Evolutionary conservation across 2,329 filamentous ascomycete genomes (phyloP).

Genomic region (Fusarium sp.): DNA sequence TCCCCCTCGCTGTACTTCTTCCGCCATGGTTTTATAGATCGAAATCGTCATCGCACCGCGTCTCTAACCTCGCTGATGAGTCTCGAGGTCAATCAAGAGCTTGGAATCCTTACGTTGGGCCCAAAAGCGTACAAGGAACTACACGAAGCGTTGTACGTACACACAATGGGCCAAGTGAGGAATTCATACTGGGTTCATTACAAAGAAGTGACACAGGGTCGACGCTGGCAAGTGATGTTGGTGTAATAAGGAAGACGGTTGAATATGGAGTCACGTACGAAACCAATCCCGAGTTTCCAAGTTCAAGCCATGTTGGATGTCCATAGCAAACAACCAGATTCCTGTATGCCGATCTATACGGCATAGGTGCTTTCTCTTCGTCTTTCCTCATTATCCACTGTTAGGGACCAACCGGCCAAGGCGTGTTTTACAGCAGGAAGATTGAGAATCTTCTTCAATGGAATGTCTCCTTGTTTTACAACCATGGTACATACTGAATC

Average conservation of each 20-base stretch:
- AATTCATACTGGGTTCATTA: constrained; percentile 52
- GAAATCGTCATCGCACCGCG: constrained; percentile 15
- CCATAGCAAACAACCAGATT: neutral
- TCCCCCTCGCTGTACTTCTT: constrained; percentile 55
- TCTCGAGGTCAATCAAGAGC: constrained; percentile 34
- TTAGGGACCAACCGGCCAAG: neutral
- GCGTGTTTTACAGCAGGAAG: neutral
- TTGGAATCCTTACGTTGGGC: constrained; percentile 54
- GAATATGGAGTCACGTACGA: constrained; percentile 55
- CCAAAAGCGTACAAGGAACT: constrained; percentile 47
- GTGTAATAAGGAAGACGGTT: constrained; percentile 55
- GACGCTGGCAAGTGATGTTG: constrained; percentile 29
- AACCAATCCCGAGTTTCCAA: constrained; percentile 12
- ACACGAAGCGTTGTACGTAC: constrained; percentile 48
- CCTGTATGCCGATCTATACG: neutral
- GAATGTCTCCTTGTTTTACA: constrained; percentile 34
- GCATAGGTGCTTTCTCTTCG: neutral
- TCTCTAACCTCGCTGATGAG: constrained; percentile 3
- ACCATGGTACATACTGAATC: constrained; percentile 37
- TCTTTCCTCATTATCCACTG: neutral
- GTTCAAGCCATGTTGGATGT: neutral
- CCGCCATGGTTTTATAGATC: constrained; percentile 51
- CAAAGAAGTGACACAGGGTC: constrained; percentile 17
- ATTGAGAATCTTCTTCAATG: neutral
- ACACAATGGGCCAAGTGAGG: constrained; percentile 52